Base-by-base conservation (phyloP, 768 basidiomycete species). In the Pleurotus giganteus region DNA sequence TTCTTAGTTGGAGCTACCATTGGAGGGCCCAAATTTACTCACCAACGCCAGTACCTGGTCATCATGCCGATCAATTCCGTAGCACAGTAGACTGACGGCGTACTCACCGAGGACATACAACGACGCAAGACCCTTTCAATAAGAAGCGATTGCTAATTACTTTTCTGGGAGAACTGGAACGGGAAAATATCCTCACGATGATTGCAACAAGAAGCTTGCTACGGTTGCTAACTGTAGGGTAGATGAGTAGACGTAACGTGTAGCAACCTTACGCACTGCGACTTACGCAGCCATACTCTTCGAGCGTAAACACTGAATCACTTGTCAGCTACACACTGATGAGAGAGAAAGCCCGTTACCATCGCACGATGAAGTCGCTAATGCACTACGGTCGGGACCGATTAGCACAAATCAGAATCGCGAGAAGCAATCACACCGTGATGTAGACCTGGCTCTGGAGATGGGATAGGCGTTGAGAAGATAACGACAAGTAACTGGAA, bases 331-430 rank as follows among this genome's bases (percentile, higher is more conserved):
- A 4, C 17, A 4, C 9, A 28, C 4, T 27, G 41, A 21, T 19
- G 12, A 23, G 24, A 19, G 32, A 21, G 4, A 19, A 19, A 50
- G 3, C 21, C n/a, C 58, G 62, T 41, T 57, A 72, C 72, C 61
- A 59, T 64, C 72, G 47, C 46, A 73, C 64, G 45, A 68, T 60
- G 29, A 64, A 47, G 47, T 71, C 69, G 53, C 66, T 70, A 39
- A 64, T 56, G 55, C 59, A 57, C 69, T 70, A n/a, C n/a, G 6
- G 11, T 9, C 5, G 26, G 19, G 23, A 57, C 45, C 21, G 36
- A 15, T 39, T 51, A 15, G 39, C 37, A 19, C 24, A 28, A 31
- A 32, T 3, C 9, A 15, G 24, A 26, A 26, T 32, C 27, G 2
- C 7, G 12, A 31, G 34, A 7, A 12, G 13, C 39, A 53, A 24